Conservation (phyloP, 139 green algal genomes). For the Chlamydomonas schloesseri region DNA sequence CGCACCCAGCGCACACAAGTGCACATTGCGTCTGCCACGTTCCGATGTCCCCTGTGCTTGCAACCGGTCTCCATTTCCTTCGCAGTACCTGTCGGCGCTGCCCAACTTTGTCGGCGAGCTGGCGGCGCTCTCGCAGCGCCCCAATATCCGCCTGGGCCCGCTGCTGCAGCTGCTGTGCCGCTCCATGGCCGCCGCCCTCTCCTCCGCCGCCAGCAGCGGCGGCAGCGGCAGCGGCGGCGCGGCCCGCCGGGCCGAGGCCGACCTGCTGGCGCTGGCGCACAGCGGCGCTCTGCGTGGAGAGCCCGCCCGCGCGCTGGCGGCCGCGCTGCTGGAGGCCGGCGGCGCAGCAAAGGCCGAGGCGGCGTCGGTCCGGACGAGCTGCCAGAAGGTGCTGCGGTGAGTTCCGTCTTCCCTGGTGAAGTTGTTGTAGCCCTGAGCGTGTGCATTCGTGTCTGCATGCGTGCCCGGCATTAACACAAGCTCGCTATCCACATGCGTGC, state of each 20-base stretch:
- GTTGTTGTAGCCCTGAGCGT: neutral
- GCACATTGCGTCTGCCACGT: too few species aligned
- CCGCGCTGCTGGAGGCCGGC: constrained; percentile 36
- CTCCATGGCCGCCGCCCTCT: constrained; percentile 29
- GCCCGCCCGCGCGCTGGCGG: neutral
- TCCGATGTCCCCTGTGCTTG: too few species aligned
- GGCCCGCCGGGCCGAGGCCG: neutral
- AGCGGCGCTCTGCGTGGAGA: constrained; percentile 43
- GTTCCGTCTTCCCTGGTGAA: neutral
- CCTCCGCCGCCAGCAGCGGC: too few species aligned
- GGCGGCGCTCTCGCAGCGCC: constrained; percentile 39
- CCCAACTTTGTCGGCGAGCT: constrained; percentile 57
- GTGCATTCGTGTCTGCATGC: neutral
- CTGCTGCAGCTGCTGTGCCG: constrained; percentile 46
- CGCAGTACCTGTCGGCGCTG: constrained; percentile 40
- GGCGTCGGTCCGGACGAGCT: neutral
- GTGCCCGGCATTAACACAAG: too few species aligned
- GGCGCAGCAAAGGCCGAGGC: neutral
- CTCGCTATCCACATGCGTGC: too few species aligned
- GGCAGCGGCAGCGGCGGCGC: neutral
- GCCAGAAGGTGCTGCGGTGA: constrained; percentile 23
- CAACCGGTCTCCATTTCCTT: too few species aligned
- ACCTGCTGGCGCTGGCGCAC: constrained; percentile 50
- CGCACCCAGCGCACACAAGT: too few species aligned
- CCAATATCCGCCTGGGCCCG: constrained; percentile 39